Conservation (phyloP, 257 asterid species). For the Echites panduratus region DNA sequence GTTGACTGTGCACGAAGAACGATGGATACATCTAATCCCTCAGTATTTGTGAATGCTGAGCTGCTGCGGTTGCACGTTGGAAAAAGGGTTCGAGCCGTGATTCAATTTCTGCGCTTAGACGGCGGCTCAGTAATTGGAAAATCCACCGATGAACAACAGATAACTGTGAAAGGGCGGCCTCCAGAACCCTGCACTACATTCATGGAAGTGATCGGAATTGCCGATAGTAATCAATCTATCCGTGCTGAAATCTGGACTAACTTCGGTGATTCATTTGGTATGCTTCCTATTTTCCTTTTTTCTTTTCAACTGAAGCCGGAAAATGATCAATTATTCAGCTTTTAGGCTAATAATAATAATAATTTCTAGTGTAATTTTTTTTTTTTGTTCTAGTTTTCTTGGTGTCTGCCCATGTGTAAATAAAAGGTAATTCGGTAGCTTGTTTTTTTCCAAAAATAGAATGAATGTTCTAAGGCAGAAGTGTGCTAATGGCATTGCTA, state of each 20-base stretch:
- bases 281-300: neutral
- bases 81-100: conserved; percentile 71
- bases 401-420: neutral
- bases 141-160: conserved; percentile 79
- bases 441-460: neutral
- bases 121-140: conserved; percentile 65
- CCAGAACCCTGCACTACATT: conserved; percentile 58
- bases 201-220: conserved; percentile 87
- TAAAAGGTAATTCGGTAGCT: neutral
- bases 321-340: neutral
- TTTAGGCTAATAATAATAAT: neutral
- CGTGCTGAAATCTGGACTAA: conserved; percentile 74
- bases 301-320: neutral
- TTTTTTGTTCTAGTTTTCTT: no score
- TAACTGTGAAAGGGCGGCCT: conserved; percentile 64
- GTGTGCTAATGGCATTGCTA: neutral
- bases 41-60: conserved; percentile 81
- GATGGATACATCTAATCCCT: conserved; percentile 84
- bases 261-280: conserved; percentile 79
- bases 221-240: conserved; percentile 64
- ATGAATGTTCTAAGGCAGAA: neutral
- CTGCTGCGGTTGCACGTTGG: conserved; percentile 56
- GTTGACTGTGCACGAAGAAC: conserved; percentile 8
- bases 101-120: conserved; percentile 72
- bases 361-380: no score